Base-by-base conservation (phyloP, 768 basidiomycete genomes). In the Kwoniella dendrophila region DNA sequence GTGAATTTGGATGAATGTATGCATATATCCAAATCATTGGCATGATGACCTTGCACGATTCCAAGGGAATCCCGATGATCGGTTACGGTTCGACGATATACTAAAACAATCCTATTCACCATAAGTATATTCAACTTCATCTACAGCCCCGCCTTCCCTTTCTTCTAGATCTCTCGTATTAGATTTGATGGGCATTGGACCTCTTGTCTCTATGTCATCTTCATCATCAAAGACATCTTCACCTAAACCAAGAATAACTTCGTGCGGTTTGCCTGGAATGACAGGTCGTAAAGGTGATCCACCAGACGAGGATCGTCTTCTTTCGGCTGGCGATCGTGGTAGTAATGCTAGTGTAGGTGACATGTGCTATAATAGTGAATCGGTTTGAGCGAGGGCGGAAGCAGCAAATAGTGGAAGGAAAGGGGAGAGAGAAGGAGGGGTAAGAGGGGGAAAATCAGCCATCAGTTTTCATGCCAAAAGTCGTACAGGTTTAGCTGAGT, bases 291-390 rank as follows among this genome's bases (percentile, higher is more conserved):
- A 84, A 14, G 90, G 87, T 27, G 85, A 85, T 33, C 91, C 91
- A 24, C 63, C 64, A 5, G 90, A 91, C 1, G 72, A 74, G 33
- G 90, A 90, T 26, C 92, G 85, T 26, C 93, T 74, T 3, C 79
- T 67, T 20, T 89, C 88, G 16, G 88, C 88, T 18, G 93, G 93
- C 0, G 92, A 94, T 77, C 93, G 93, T 0, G 93, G 90, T 48
- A 97, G 82, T 8, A 92, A 89, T 12, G 90, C 90, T 86, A 97
- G 89, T 2, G 92, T 94, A 3, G 92, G 92, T 67, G 94, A 95
- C 88, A 97, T 90, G 74, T 95, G 93, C 93, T 93, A 66, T 20
- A 64, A 40, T 26, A 22, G n/a, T n/a, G n/a, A n/a, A n/a, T n/a
- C n/a, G n/a, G n/a, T n/a, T n/a, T n/a, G n/a, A n/a, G n/a, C n/a